Percentiles rank a stretch among this genome's conserved stretches.
Evolutionary conservation across 257 asterid species (phyloP).

Genomic region (Pogostemon cablin): DNA sequence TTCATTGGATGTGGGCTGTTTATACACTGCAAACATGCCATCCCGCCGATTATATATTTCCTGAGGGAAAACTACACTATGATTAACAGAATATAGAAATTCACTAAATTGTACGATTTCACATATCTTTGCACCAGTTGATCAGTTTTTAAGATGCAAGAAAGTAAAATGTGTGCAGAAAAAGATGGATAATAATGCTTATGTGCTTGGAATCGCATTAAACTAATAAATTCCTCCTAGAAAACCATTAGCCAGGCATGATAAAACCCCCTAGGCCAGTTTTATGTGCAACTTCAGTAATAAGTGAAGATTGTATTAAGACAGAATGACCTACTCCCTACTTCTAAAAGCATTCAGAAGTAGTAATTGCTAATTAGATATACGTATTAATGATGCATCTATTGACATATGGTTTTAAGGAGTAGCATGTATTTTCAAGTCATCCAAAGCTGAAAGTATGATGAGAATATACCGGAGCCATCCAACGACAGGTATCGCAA

Average conservation of each 20-base stretch:
- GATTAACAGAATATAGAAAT: slow-evolving; percentile 10
- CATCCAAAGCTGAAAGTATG: slow-evolving; percentile 24
- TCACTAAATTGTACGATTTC: slow-evolving; percentile 14
- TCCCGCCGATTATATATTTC: slow-evolving; percentile 54
- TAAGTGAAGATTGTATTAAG: background rate
- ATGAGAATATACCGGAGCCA: slow-evolving; percentile 66
- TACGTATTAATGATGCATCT: background rate
- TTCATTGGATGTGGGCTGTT: slow-evolving; percentile 62
- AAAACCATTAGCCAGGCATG: background rate
- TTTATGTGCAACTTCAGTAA: background rate
- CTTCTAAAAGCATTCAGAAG: background rate
- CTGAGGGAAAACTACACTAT: slow-evolving; percentile 36
- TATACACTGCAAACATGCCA: slow-evolving; percentile 65
- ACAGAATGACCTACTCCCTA: background rate
- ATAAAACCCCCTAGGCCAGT: background rate
- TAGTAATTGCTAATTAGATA: background rate
- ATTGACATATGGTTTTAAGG: slow-evolving; percentile 6
- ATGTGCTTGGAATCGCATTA: background rate
- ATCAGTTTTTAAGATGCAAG: slow-evolving; percentile 9
- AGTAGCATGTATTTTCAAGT: slow-evolving; percentile 18
- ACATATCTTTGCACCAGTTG: slow-evolving; percentile 5
- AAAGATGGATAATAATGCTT: background rate
- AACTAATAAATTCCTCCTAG: background rate
- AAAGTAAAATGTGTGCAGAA: slow-evolving; percentile 9
- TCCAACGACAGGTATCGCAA: slow-evolving; percentile 76